Evolutionary conservation across 306 rosid species (phyloP).

Genomic region (Sicyos baderoa): DNA sequence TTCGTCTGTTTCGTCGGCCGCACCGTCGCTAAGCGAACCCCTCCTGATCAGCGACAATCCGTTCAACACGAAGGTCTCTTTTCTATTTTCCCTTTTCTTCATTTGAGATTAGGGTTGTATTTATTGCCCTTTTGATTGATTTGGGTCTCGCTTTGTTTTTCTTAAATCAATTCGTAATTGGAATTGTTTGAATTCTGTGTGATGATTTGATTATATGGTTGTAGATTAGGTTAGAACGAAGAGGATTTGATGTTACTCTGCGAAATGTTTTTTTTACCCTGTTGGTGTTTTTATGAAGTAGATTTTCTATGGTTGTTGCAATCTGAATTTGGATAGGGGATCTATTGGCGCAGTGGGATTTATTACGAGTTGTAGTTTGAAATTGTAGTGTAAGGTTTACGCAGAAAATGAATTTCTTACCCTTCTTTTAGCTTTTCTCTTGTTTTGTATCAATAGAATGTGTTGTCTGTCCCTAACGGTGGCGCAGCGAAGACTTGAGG

Average conservation of each 20-base stretch:
- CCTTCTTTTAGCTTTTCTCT: neutral
- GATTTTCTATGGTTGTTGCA: neutral
- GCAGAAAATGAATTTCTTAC: neutral
- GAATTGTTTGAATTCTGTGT: neutral
- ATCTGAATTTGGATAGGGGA: neutral
- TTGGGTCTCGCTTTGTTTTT: neutral
- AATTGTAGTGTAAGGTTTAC: neutral
- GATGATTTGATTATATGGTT: conserved; percentile 6
- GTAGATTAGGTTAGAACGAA: neutral
- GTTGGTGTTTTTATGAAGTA: neutral
- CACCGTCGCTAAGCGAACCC: conserved; percentile 88
- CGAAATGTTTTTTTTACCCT: neutral
- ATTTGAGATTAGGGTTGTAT: conserved; percentile 6
- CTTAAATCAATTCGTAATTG: neutral
- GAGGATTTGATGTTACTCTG: neutral
- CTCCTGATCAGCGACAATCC: conserved; percentile 82
- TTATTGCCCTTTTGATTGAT: neutral
- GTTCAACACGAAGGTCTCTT: conserved; percentile 84
- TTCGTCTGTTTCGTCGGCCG: conserved; percentile 88
- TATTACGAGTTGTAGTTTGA: neutral
- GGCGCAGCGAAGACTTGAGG: too few relatives aligned
- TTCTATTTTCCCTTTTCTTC: neutral
- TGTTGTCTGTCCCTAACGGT: too few relatives aligned
- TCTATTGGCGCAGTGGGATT: neutral
- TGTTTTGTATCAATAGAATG: neutral